A percentile compares a stretch with the other conserved stretches of the same genome.
Conservation (phyloP, 768 basidiomycete species). For the Tricholoma sp. region DNA sequence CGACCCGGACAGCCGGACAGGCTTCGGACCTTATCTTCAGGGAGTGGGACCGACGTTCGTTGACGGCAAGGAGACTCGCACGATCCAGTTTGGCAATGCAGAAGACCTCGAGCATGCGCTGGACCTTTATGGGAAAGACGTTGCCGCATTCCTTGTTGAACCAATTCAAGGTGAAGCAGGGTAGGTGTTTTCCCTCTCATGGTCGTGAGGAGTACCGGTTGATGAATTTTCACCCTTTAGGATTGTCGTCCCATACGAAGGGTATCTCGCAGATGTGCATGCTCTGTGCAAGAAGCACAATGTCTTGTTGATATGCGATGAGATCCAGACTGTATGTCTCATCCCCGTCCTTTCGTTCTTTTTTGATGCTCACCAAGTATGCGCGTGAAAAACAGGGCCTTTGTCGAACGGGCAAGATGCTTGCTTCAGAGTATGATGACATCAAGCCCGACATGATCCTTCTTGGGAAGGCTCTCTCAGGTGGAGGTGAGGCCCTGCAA, state of each 20-base stretch:
- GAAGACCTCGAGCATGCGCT: constrained; percentile 82
- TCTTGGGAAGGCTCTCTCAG: constrained; percentile 94
- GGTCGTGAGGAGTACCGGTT: constrained; percentile 1
- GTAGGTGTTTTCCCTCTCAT: constrained; percentile 42
- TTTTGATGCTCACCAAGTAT: not conserved
- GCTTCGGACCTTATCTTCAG: constrained; percentile 89
- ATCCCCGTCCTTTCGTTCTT: constrained; percentile 5
- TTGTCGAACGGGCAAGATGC: constrained; percentile 90
- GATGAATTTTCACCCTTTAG: constrained; percentile 30
- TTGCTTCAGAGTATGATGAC: constrained; percentile 82
- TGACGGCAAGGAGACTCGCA: constrained; percentile 44
- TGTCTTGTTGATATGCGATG: constrained; percentile 95
- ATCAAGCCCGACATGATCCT: constrained; percentile 90
- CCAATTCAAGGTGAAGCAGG: constrained; percentile 99
- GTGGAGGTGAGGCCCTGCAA: constrained; percentile 61
- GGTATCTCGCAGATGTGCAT: constrained; percentile 76
- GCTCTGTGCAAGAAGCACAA: constrained; percentile 89
- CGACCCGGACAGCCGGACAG: constrained; percentile 81
- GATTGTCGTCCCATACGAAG: constrained; percentile 86
- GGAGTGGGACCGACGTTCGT: constrained; percentile 77
- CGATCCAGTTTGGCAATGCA: constrained; percentile 80
- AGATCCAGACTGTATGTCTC: constrained; percentile 83
- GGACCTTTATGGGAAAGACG: constrained; percentile 71
- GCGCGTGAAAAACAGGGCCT: constrained; percentile 53
- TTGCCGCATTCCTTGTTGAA: constrained; percentile 93